Evolutionary conservation across 192 early-diverging fungal species (phyloP).

Genomic region (Backusella circina): DNA sequence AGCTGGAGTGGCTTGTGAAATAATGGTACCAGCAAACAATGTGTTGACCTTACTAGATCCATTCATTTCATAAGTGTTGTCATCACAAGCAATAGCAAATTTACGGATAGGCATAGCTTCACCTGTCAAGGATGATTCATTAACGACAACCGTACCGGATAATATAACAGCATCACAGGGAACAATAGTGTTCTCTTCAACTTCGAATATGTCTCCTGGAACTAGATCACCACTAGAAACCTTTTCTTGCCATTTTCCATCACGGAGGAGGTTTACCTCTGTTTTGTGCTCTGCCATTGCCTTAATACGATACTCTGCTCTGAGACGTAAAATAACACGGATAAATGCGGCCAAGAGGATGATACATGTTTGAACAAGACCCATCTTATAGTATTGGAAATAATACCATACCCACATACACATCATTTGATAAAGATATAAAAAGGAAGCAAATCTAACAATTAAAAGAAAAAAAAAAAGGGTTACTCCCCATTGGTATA

Average conservation of each 20-base stretch:
- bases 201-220: constrained; percentile 64
- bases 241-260: constrained; percentile 51
- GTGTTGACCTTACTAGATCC: constrained; percentile 52
- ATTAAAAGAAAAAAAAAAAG: neutral
- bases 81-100: constrained; percentile 59
- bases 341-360: constrained; percentile 56
- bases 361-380: constrained; percentile 50
- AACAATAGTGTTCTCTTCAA: constrained; percentile 42
- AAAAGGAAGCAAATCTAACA: constrained; percentile 41
- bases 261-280: constrained; percentile 48
- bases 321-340: constrained; percentile 50
- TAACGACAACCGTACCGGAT: constrained; percentile 65
- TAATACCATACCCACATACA: constrained; percentile 68
- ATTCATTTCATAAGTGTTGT: constrained; percentile 30
- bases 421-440: constrained; percentile 66
- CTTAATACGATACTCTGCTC: constrained; percentile 54
- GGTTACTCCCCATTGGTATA: neutral
- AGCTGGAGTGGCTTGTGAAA: constrained; percentile 53
- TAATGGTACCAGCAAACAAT: constrained; percentile 65
- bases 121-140: constrained; percentile 74
- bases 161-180: constrained; percentile 70
- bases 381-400: constrained; percentile 64
- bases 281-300: constrained; percentile 52
- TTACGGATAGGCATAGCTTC: constrained; percentile 82
- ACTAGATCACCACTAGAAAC: constrained; percentile 55